phyloP scores from a whole-genome alignment of 768 basidiomycete genomes.

The Mycena polygramma region DNA sequence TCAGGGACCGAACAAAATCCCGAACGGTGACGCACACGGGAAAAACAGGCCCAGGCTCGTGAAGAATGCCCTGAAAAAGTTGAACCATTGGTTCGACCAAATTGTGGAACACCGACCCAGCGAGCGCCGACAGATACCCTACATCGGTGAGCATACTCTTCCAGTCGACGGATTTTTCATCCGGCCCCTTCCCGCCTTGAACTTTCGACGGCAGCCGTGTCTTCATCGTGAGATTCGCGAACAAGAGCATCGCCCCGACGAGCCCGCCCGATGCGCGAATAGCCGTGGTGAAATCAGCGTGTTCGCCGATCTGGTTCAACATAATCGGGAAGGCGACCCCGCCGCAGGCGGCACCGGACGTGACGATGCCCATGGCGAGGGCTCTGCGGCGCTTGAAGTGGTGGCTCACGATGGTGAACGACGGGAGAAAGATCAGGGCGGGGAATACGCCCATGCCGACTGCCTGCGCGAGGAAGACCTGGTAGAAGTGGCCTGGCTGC shows the following conservation, averaged over 20 bases:
- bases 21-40: slow-evolving; percentile 10
- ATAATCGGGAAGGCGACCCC: slow-evolving; percentile 54
- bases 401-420: slow-evolving; percentile 52
- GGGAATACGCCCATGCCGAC: slow-evolving; percentile 65
- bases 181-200: neutral
- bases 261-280: slow-evolving; percentile 54
- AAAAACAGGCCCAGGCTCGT: slow-evolving; percentile 29
- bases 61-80: slow-evolving; percentile 11
- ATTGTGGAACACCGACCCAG: neutral
- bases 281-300: slow-evolving; percentile 47
- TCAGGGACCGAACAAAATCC: neutral
- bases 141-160: slow-evolving; percentile 13
- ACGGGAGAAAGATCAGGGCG: slow-evolving; percentile 52
- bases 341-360: slow-evolving; percentile 52
- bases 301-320: slow-evolving; percentile 42
- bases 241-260: slow-evolving; percentile 47
- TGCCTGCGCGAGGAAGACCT: slow-evolving; percentile 68
- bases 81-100: too few species aligned
- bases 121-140: slow-evolving; percentile 6
- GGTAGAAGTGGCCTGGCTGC: slow-evolving; percentile 56
- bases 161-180: slow-evolving; percentile 9
- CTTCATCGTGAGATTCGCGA: slow-evolving; percentile 51
- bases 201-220: slow-evolving; percentile 39
- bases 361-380: slow-evolving; percentile 53
- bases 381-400: slow-evolving; percentile 50